These are phyloP conservation scores for Fusarium ambrosium DNA, from an alignment of 2,329 filamentous ascomycete species.

Conservation along the genomic window DNA sequence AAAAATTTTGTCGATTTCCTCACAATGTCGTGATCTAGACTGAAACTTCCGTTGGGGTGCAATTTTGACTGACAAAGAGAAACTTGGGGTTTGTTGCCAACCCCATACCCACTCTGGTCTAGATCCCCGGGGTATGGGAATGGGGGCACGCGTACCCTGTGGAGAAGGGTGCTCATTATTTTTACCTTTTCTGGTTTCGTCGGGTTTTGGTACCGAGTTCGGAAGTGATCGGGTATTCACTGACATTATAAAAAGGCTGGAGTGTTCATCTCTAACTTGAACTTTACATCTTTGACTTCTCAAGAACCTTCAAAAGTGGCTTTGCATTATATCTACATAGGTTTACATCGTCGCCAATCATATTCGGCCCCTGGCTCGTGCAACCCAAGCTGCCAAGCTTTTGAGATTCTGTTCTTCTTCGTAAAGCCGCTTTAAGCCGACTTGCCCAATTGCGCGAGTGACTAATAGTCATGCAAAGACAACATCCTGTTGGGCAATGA, in stretches of 20 bases:
- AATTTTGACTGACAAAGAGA: background rate
- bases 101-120: constrained; percentile 5
- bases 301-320: background rate
- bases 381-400: background rate
- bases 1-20: background rate
- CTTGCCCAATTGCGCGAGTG: background rate
- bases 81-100: background rate
- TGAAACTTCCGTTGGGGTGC: background rate
- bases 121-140: background rate
- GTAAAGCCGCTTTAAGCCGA: background rate
- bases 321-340: background rate
- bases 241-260: background rate
- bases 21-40: background rate
- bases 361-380: background rate
- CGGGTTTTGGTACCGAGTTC: background rate
- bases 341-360: background rate
- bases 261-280: background rate
- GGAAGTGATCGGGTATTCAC: background rate
- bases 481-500: background rate
- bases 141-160: background rate
- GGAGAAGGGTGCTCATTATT: constrained; percentile 1
- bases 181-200: constrained; percentile 8
- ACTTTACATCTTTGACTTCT: background rate
- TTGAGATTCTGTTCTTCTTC: background rate
- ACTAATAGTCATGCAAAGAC: background rate